Evolutionary conservation across 2,329 filamentous ascomycete species (phyloP), one percentile per base, ranked within the genome.

Genomic region (Hypocreales sp.): DNA sequence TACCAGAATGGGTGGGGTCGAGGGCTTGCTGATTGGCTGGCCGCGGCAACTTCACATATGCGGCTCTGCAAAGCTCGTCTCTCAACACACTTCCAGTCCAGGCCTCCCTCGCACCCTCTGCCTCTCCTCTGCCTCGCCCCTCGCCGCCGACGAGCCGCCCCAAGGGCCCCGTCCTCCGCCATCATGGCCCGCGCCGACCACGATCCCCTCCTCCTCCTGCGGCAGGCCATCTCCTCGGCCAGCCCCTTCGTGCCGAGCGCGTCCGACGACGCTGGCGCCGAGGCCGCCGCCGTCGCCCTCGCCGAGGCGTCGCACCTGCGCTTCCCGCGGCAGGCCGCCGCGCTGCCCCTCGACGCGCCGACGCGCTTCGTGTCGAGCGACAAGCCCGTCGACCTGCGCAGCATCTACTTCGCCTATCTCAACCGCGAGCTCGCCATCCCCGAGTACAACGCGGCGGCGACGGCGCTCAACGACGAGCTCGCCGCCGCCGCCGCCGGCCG

Each of bases 391-490:
- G 82, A 94, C 48, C 64, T 98, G 40, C 83, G 90, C 47, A 90
- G 79, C 50, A 87, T 94, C 55, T 94, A 87, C 61, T 93, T 95
- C 48, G 84, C 84, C 30, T 98, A 84, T 83, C 65, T 81, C 44
- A 92, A 94, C 56, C 83, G 84, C 51, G 87, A 95, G 58, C 73
- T 79, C 30, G 73, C 79, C 29, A 84, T 92, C 39, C 79, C 81
- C 8, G 83, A 92, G 42, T 95, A 95, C 64, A 90, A 94, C 53
- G 72, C 79, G 15, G 77, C 79, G 0, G 80, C 82, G 10, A 75
- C 79, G 42, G 66, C 74, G 39, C 64, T 95, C 31, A 92, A 92
- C 48, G 75, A 81, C 27, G 74, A 83, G 45, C 62, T 94, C 18
- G 62, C 60, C 4, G 68, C 66, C 8, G 61, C 60, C 2, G 72